Evolutionary conservation across 495 filamentous ascomycete genomes (phyloP), one percentile per base, ranked within the genome.

Genomic region (Penicillium mononematosum): DNA sequence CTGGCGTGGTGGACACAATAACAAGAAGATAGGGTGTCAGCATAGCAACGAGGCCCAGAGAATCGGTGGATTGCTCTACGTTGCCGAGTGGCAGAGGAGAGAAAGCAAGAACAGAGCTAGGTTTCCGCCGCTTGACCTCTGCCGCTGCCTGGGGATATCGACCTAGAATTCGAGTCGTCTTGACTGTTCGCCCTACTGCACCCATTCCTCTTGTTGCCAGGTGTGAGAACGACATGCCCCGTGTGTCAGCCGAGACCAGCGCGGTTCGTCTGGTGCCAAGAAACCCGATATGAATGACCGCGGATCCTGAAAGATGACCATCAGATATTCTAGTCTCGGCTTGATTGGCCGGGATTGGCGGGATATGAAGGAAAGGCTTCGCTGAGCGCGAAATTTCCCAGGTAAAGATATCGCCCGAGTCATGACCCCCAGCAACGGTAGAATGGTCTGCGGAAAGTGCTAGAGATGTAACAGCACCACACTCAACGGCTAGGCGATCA

Each of bases 211-310:
- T 77, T 14, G 92, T 96, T 27, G 94, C 95, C 31, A 98, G 80
- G 71, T 98, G 95, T 7, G 95, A 96, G 69, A 99, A 99, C 9
- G 93, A 92, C 94, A 99, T 98, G 44, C 94, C 94, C 39, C 83
- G 82, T 64, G 93, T 91, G 69, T 99, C 92, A 1, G 93, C 93
- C n/a, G 94, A 99, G 25, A 96, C 90, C n/a, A 99, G 76, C 39
- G 94, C 94, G 38, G 94, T 98, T 65, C 96, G 95, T 50, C 94
- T 79, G 14, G 89, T 96, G 22, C 95, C 94, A n/a, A 99, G 78
- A 62, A 99, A 99, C 1, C 92, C 94, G 31, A 98, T 69, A 75
- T 98, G 94, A 32, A 92, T 83, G 45, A 99, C 83, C 6, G 87
- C 79, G 12, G 84, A 81, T 55, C 86, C 88, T 8, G 86, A 78